phyloP scores from a whole-genome alignment of 176 grass and related monocot species.

The Ampelocalamus luodianensis region DNA sequence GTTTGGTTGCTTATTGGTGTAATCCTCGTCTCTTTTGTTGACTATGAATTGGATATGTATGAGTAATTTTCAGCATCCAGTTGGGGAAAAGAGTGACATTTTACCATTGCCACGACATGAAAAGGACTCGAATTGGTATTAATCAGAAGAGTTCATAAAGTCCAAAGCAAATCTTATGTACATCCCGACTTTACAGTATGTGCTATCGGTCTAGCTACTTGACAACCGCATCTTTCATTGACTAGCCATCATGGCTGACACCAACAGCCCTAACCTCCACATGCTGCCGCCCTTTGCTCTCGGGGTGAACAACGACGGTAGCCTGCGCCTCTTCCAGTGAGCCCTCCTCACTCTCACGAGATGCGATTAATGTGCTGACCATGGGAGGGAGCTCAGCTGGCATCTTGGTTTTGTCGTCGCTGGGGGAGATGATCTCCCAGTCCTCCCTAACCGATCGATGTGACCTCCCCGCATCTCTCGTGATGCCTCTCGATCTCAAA shows the following conservation, averaged over 20 bases:
- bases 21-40: background rate
- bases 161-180: slow-evolving; percentile 26
- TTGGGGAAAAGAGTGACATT: background rate
- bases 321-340: slow-evolving; percentile 53
- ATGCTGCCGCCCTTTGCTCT: slow-evolving; percentile 55
- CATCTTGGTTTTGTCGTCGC: background rate
- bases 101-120: background rate
- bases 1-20: background rate
- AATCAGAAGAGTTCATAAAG: background rate
- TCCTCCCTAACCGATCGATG: slow-evolving; percentile 61
- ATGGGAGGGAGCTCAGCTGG: slow-evolving; percentile 61
- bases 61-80: background rate
- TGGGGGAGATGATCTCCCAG: slow-evolving; percentile 78
- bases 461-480: slow-evolving; percentile 49
- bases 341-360: slow-evolving; percentile 47
- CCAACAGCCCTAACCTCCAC: slow-evolving; percentile 67
- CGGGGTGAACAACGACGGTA: slow-evolving; percentile 53
- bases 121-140: background rate
- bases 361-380: slow-evolving; percentile 45
- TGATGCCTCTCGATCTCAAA: slow-evolving; percentile 58
- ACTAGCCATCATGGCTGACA: slow-evolving; percentile 46
- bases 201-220: background rate
- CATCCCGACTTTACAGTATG: slow-evolving; percentile 11
- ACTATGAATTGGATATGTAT: background rate
- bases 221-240: background rate